Conservation (phyloP, 345 rosid species). For the Odontarrhena argentea region DNA sequence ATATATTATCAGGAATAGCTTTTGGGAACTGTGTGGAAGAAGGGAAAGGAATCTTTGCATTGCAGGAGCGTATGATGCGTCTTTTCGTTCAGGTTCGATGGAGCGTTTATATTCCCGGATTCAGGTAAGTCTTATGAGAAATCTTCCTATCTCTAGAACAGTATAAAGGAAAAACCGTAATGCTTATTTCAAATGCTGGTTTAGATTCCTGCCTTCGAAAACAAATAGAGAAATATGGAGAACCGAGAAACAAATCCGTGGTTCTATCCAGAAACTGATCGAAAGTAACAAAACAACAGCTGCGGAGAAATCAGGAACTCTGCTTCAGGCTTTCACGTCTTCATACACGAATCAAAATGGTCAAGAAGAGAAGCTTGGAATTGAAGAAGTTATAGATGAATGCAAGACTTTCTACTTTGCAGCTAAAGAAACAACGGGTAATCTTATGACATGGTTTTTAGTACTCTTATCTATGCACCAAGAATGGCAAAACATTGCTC, state of each 20-base stretch:
- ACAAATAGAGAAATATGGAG: constrained; percentile 80
- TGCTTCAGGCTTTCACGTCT: constrained; percentile 60
- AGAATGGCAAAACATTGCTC: constrained; percentile 77
- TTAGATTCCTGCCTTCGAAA: constrained; percentile 74
- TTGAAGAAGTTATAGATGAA: constrained; percentile 78
- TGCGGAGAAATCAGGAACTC: constrained; percentile 48
- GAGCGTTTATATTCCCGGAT: constrained; percentile 77
- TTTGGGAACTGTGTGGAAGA: constrained; percentile 84
- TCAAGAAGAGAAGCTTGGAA: constrained; percentile 57
- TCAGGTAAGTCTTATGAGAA: constrained; percentile 50
- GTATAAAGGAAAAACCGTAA: too few species aligned
- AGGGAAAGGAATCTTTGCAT: constrained; percentile 64
- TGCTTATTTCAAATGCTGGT: constrained; percentile 12
- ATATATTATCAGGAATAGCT: constrained; percentile 77
- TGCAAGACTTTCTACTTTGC: constrained; percentile 90
- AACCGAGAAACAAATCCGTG: constrained; percentile 65
- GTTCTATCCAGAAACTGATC: constrained; percentile 56
- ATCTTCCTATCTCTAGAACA: not conserved
- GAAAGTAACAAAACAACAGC: constrained; percentile 37
- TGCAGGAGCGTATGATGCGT: constrained; percentile 72
- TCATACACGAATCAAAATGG: constrained; percentile 54
- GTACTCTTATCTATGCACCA: constrained; percentile 69
- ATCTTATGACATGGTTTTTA: constrained; percentile 69
- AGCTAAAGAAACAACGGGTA: constrained; percentile 80
- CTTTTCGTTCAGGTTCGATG: constrained; percentile 56